Evolutionary conservation across 257 asterid species (phyloP), one percentile per base, ranked within the genome.

Genomic region (Solanum medicagineum): DNA sequence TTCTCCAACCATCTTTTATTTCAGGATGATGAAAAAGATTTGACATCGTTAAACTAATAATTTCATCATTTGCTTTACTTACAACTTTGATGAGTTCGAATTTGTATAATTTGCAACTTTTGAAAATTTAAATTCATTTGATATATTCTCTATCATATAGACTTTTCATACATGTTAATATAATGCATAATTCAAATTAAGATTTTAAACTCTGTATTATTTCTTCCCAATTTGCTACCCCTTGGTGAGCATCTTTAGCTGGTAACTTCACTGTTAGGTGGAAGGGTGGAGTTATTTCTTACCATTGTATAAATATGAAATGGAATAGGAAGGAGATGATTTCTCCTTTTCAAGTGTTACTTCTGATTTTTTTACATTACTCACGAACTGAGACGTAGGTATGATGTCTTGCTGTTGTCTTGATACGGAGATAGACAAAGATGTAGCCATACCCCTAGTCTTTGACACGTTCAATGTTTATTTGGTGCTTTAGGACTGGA

Each of bases 401-500:
- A 47, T 74, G 81, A 47, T 22, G 59, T 22, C n/a, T 74, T 47
- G 42, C 2, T 47, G 42, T 47, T 47, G 47, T 74, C 59, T 74
- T 74, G 81, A 24, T 47, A 16, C 24, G 60, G 44, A 74, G 16
- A 74, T 47, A 47, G 81, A 47, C 59, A 22, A 49, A 75, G 82
- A 75, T 49, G 60, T 49, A 22, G 60, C 14, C 0, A 0, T 75
- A 3, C 24, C 60, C 19, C 22, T 75, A 75, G 40, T 75, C 62
- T 22, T 22, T 47, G 81, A 74, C 44, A 9, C 7, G 7, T 49
- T 22, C 62, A 4, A 75, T 75, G 62, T 8, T 49, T 51, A 26
- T 26, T 79, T 79, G 22, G 65, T 79, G 83, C 65, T 79, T 53
- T 29, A 97, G 99, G 94, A 97, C 98, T 84, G 99, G 99, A n/a